Evolutionary conservation across 169 alveolate genomes (phyloP).

Genomic region (Plasmodium billcollinsi): DNA sequence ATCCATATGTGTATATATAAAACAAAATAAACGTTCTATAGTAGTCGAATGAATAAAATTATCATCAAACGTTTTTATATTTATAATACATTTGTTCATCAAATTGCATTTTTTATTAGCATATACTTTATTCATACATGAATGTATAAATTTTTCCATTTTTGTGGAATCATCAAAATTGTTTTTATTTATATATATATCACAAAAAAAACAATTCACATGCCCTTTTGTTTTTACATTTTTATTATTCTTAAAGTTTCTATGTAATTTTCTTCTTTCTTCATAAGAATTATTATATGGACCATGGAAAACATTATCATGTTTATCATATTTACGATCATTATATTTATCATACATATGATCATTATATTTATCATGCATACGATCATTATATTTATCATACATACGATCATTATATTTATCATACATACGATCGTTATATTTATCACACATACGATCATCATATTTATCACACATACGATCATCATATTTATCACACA

Average conservation of each 20-base stretch:
- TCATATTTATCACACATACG: not conserved
- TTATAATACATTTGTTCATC: constrained; percentile 67
- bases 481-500: not conserved
- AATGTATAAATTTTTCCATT: constrained; percentile 51
- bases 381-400: too few species aligned
- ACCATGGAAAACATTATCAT: too few species aligned
- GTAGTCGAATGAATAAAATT: constrained; percentile 56
- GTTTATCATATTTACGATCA: too few species aligned
- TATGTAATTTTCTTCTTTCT: too few species aligned
- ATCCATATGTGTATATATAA: constrained; percentile 11
- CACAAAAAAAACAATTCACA: constrained; percentile 40
- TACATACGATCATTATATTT: too few species aligned
- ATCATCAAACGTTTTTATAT: constrained; percentile 70
- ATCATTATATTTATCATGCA: too few species aligned
- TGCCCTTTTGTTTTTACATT: not conserved
- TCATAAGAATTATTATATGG: too few species aligned
- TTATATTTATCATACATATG: too few species aligned
- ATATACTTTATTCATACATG: constrained; percentile 42
- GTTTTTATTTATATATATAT: constrained; percentile 16
- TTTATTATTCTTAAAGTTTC: not conserved
- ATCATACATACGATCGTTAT: too few species aligned
- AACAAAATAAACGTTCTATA: constrained; percentile 67
- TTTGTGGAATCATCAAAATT: not conserved
- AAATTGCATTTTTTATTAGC: constrained; percentile 23
- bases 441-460: not conserved